Evolutionary conservation across 306 rosid species (phyloP).

Genomic region (Castanea crenata): DNA sequence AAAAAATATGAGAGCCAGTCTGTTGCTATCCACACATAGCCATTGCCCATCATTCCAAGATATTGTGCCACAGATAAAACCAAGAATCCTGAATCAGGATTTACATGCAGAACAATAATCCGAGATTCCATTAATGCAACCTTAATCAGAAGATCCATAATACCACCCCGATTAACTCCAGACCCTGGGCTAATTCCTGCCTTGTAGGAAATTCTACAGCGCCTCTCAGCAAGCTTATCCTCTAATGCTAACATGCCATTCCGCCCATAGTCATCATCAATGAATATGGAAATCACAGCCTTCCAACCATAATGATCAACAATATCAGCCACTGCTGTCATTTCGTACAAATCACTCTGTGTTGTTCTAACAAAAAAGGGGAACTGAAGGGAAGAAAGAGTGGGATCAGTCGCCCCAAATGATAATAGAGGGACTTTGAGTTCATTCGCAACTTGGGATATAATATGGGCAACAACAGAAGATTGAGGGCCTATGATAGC

Average conservation of each 20-base stretch:
- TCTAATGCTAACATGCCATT: conserved; percentile 72
- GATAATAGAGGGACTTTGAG: conserved; percentile 82
- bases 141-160: conserved; percentile 66
- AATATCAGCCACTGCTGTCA: conserved; percentile 80
- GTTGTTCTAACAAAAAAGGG: conserved; percentile 86
- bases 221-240: conserved; percentile 60
- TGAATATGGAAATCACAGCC: conserved; percentile 67
- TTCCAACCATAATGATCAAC: conserved; percentile 78
- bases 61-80: conserved; percentile 65
- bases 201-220: conserved; percentile 76
- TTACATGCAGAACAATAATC: conserved; percentile 76
- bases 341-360: conserved; percentile 75
- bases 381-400: conserved; percentile 75
- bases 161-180: conserved; percentile 32
- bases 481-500: conserved; percentile 96
- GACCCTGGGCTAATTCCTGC: conserved; percentile 53
- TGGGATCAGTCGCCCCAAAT: conserved; percentile 93
- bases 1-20: conserved; percentile 85
- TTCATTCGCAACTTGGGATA: conserved; percentile 85
- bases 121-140: conserved; percentile 81
- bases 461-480: conserved; percentile 83
- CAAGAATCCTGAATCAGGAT: conserved; percentile 62
- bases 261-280: conserved; percentile 87
- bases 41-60: conserved; percentile 83
- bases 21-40: conserved; percentile 91